Conservation (phyloP, 306 rosid species). For the Acacia confusa region DNA sequence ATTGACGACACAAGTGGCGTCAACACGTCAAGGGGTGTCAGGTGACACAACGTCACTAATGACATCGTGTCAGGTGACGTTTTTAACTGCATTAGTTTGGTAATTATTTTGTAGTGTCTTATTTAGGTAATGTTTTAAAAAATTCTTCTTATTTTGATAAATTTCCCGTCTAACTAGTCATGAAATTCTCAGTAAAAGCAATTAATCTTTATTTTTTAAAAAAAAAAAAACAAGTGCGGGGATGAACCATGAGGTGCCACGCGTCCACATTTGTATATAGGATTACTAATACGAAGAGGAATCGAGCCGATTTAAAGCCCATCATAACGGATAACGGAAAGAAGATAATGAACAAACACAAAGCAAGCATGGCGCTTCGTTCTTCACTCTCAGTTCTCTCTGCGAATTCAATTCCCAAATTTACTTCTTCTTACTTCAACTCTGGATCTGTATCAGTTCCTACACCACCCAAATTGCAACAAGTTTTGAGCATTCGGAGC, state of each 20-base stretch:
- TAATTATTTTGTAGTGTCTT: too few relatives aligned
- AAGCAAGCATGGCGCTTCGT: slow-evolving; percentile 50
- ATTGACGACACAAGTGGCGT: too few relatives aligned
- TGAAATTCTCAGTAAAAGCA: too few relatives aligned
- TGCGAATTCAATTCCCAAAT: neutral
- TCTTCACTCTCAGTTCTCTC: slow-evolving; percentile 55
- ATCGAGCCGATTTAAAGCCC: neutral
- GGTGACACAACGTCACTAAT: too few relatives aligned
- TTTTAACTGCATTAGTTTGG: too few relatives aligned
- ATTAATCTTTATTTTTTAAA: too few relatives aligned
- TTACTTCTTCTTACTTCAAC: neutral
- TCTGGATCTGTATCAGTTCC: neutral
- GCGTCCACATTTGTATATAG: neutral
- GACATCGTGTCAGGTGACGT: too few relatives aligned
- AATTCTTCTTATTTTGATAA: too few relatives aligned
- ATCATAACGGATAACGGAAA: slow-evolving; percentile 28
- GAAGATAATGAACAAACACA: slow-evolving; percentile 16
- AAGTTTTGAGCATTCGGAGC: slow-evolving; percentile 27
- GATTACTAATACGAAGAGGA: neutral
- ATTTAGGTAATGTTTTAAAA: too few relatives aligned
- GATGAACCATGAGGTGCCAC: neutral
- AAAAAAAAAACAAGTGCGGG: too few relatives aligned
- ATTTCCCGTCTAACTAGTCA: too few relatives aligned
- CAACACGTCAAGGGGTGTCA: too few relatives aligned
- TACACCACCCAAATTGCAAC: slow-evolving; percentile 27